Evolutionary conservation across 2,329 filamentous ascomycete species (phyloP).

Genomic region (Scytalidium sp.): DNA sequence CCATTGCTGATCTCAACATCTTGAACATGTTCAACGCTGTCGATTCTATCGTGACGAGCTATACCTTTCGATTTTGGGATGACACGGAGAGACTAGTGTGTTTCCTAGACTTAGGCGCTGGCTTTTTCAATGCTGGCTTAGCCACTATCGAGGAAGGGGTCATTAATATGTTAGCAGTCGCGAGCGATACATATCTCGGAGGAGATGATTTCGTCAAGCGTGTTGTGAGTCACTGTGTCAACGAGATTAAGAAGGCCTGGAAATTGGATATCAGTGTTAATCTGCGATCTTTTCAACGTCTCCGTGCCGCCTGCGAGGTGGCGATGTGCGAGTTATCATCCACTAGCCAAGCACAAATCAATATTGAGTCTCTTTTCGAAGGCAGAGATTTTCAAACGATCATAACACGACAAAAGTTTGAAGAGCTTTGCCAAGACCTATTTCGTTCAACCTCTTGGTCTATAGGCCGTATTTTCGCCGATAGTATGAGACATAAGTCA

Average conservation of each 20-base stretch:
- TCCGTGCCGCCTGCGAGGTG: slow-evolving; percentile 97
- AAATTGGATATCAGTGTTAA: slow-evolving; percentile 81
- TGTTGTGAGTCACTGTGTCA: slow-evolving; percentile 94
- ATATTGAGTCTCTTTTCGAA: slow-evolving; percentile 98
- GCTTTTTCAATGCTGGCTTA: slow-evolving; percentile 99
- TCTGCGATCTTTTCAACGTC: slow-evolving; percentile 88
- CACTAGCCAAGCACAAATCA: slow-evolving; percentile 94
- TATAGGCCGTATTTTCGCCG: slow-evolving; percentile 95
- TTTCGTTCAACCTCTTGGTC: slow-evolving; percentile 93
- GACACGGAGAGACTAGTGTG: slow-evolving; percentile 98
- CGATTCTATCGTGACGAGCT: slow-evolving; percentile 94
- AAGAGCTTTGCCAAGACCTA: slow-evolving; percentile 94
- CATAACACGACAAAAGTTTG: slow-evolving; percentile 98
- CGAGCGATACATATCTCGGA: slow-evolving; percentile 95
- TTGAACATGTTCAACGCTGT: slow-evolving; percentile 99
- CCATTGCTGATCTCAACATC: slow-evolving; percentile 95
- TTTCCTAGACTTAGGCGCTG: slow-evolving; percentile 99
- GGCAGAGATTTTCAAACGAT: slow-evolving; percentile 96
- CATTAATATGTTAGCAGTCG: slow-evolving; percentile 97
- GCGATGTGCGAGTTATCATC: slow-evolving; percentile 98
- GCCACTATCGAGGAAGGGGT: slow-evolving; percentile 99
- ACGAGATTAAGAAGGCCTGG: slow-evolving; percentile 86
- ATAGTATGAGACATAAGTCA: slow-evolving; percentile 82
- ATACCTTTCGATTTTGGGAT: slow-evolving; percentile 90
- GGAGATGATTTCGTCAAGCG: slow-evolving; percentile 96